Conservation (phyloP, 441 rosid species). For the Adansonia grandidieri region DNA sequence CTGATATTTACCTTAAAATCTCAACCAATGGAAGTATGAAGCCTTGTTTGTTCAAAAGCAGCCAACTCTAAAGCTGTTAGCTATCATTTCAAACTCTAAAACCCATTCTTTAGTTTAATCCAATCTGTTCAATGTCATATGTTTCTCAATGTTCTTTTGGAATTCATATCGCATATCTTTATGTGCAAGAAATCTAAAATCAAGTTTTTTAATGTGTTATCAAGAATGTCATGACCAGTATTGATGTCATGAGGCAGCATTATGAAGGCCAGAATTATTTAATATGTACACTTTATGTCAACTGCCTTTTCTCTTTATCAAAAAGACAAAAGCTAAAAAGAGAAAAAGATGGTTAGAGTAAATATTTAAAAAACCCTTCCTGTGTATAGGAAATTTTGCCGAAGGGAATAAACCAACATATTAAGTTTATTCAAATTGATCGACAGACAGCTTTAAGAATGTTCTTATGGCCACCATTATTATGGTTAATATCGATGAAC, state of each 20-base stretch:
- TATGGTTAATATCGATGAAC: not conserved
- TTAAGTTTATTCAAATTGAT: not conserved
- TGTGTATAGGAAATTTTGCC: not conserved
- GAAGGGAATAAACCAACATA: not conserved
- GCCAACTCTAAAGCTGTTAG: not conserved
- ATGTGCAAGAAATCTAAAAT: not conserved
- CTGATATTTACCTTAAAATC: not conserved
- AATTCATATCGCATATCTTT: not conserved
- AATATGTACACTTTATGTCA: not conserved
- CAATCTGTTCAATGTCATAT: not conserved
- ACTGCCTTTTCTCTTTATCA: not conserved
- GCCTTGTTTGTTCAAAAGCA: not conserved
- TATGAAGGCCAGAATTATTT: not conserved
- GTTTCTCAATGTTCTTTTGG: not conserved
- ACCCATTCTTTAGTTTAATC: not conserved
- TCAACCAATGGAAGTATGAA: not conserved
- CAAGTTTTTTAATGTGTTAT: not conserved
- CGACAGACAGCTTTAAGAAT: not conserved
- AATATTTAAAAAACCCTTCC: constrained; percentile 14
- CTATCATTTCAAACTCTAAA: not conserved
- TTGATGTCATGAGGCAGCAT: not conserved
- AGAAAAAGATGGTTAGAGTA: constrained; percentile 8
- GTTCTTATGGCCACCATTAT: not conserved
- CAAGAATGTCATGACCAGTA: not conserved
- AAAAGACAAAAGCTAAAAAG: not conserved